Evolutionary conservation across 345 rosid species (phyloP).

Genomic region (Garcia nutans): DNA sequence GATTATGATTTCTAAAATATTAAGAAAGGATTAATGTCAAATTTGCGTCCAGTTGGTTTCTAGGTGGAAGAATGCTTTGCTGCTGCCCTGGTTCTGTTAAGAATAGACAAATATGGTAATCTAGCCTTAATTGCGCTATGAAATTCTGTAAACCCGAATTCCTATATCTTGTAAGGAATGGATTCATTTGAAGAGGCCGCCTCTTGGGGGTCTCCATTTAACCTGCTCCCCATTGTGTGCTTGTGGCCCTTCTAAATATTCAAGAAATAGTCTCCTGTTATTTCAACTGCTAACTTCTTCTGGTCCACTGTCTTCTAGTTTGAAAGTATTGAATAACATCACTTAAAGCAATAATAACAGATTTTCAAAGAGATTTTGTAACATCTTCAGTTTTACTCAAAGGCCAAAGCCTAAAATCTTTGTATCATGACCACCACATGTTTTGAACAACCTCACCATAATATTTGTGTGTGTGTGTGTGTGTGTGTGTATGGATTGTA

Average conservation of each 20-base stretch:
- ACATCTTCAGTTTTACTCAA: background rate
- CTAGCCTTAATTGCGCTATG: background rate
- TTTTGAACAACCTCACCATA: background rate
- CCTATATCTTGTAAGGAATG: background rate
- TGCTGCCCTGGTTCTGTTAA: background rate
- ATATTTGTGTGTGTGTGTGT: no score
- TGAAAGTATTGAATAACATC: background rate
- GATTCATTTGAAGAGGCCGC: background rate
- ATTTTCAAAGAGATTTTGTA: background rate
- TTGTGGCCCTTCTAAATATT: background rate
- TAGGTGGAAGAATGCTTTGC: background rate
- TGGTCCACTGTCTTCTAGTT: background rate
- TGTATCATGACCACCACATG: background rate
- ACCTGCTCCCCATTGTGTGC: background rate
- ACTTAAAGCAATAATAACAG: background rate
- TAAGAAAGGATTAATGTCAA: background rate
- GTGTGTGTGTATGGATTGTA: background rate
- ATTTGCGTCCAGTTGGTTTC: background rate
- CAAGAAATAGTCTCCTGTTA: background rate
- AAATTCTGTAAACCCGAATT: no score
- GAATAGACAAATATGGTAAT: background rate
- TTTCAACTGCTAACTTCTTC: constrained; percentile 10
- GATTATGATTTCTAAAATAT: background rate
- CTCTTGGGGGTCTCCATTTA: background rate
- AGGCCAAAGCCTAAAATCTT: background rate